Evolutionary conservation across 2,329 filamentous ascomycete genomes (phyloP).

Genomic region (Beauveria asiatica): DNA sequence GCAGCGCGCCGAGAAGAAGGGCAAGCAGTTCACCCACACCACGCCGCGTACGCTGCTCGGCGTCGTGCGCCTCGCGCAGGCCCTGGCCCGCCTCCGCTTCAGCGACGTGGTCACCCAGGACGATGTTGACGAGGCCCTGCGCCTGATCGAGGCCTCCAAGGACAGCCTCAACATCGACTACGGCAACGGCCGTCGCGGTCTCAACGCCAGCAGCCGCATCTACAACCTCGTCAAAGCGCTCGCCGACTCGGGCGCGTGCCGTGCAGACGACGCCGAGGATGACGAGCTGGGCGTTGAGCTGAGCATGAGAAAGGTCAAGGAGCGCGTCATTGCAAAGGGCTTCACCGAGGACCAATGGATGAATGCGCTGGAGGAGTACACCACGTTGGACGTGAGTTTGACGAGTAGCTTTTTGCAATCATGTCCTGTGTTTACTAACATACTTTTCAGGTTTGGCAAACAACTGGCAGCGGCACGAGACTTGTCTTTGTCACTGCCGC

Average conservation of each 20-base stretch:
- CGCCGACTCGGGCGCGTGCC: constrained; percentile 77
- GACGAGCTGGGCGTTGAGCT: constrained; percentile 56
- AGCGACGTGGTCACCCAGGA: constrained; percentile 75
- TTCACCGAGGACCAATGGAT: constrained; percentile 93
- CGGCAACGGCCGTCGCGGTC: constrained; percentile 51
- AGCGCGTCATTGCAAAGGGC: constrained; percentile 88
- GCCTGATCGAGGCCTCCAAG: constrained; percentile 88
- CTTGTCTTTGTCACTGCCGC: constrained; percentile 60
- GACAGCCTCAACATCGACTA: constrained; percentile 73
- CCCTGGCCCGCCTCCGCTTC: constrained; percentile 86
- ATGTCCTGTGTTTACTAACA: background rate
- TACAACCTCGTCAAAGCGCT: constrained; percentile 89
- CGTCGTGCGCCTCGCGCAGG: constrained; percentile 86
- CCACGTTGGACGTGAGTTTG: constrained; percentile 73
- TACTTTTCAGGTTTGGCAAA: constrained; percentile 64
- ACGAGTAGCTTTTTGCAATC: background rate
- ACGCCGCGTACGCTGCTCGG: constrained; percentile 90
- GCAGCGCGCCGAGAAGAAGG: constrained; percentile 80
- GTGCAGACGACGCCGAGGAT: constrained; percentile 56
- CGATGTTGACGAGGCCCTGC: constrained; percentile 90
- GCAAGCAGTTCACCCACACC: constrained; percentile 89
- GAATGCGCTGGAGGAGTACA: constrained; percentile 81
- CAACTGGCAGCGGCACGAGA: constrained; percentile 59
- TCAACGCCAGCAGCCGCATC: constrained; percentile 80
- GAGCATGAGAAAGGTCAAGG: constrained; percentile 79